Conservation (phyloP, 257 asterid species). For the Capsicum rhomboideum region DNA sequence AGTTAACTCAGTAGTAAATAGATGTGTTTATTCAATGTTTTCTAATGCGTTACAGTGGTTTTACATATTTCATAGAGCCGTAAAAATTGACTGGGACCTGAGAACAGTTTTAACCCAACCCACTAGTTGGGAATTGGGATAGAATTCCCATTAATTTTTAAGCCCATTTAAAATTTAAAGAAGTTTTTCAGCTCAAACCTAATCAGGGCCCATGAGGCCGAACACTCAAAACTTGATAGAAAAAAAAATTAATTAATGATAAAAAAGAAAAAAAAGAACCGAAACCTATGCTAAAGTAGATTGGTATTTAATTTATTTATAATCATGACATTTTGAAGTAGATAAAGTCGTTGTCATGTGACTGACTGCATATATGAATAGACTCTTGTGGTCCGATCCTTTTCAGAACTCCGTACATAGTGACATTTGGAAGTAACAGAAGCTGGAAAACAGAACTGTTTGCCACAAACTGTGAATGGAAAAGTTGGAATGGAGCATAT, state of each 20-base stretch:
- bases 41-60: too few species aligned
- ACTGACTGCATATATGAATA: too few species aligned
- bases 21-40: too few species aligned
- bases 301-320: neutral
- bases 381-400: too few species aligned
- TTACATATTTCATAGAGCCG: too few species aligned
- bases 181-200: neutral
- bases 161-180: neutral
- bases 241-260: neutral
- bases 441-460: neutral
- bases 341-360: too few species aligned
- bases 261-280: neutral
- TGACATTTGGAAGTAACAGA: neutral
- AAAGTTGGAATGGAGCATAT: neutral
- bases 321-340: too few species aligned
- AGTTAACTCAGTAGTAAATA: too few species aligned
- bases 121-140: neutral
- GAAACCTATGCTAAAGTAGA: neutral
- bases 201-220: neutral
- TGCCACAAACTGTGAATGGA: neutral
- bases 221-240: neutral
- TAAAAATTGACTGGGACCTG: neutral
- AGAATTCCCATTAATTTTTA: too few species aligned
- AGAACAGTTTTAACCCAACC: neutral
- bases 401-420: too few species aligned